Evolutionary conservation across 1,139 yeast genomes (phyloP).

Genomic region (Blastobotrys aristatus): DNA sequence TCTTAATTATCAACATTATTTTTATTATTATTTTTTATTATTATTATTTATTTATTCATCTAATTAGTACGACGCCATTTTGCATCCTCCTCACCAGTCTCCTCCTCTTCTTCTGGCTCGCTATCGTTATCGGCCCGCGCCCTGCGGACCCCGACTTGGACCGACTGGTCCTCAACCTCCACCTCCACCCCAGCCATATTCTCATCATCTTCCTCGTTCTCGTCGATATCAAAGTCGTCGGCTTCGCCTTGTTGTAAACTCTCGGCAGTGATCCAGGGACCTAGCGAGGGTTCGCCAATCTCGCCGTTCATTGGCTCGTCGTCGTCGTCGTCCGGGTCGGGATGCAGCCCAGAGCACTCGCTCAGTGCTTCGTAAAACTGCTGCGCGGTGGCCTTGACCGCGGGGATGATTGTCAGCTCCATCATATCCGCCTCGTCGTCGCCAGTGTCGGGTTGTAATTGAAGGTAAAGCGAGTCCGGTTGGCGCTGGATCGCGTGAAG

Average conservation of each 20-base stretch:
- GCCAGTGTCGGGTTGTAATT: slow-evolving; percentile 19
- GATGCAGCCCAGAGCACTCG: slow-evolving; percentile 48
- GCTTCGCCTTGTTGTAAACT: slow-evolving; percentile 23
- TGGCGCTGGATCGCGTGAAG: slow-evolving; percentile 29
- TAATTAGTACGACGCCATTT: slow-evolving; percentile 8
- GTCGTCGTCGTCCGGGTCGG: slow-evolving; percentile 28
- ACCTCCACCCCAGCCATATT: slow-evolving; percentile 24
- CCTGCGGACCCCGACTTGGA: slow-evolving; percentile 18
- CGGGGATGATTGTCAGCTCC: slow-evolving; percentile 21
- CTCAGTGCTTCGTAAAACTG: slow-evolving; percentile 44
- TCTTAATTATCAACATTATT: neutral
- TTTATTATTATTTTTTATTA: neutral
- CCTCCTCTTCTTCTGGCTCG: slow-evolving; percentile 13
- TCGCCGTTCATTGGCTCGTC: slow-evolving; percentile 29
- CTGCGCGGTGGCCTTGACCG: slow-evolving; percentile 14
- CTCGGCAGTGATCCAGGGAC: slow-evolving; percentile 18
- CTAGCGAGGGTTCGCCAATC: slow-evolving; percentile 5
- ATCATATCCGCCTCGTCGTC: slow-evolving; percentile 11
- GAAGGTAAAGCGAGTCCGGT: slow-evolving; percentile 24
- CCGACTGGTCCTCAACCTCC: slow-evolving; percentile 16
- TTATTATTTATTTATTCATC: neutral
- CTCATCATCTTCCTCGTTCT: slow-evolving; percentile 15
- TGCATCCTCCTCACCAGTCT: slow-evolving; percentile 19
- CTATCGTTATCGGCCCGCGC: slow-evolving; percentile 15
- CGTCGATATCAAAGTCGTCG: slow-evolving; percentile 23